Evolutionary conservation across 2,329 filamentous ascomycete species (phyloP).

Genomic region (Cladosporium sp.): DNA sequence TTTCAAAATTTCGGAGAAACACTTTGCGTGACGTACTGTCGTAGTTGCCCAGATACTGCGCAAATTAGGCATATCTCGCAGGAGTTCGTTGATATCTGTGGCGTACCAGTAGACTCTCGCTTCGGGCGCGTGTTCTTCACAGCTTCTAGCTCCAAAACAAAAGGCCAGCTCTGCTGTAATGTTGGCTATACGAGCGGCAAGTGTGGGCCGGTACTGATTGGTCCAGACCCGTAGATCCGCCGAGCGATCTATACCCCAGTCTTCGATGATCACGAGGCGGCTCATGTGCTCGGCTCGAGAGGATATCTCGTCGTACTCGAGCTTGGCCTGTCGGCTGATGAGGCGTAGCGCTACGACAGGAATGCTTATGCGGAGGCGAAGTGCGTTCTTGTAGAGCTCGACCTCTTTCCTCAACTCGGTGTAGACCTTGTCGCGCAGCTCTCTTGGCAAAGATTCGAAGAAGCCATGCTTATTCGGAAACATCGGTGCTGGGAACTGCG

Average conservation of each 20-base stretch:
- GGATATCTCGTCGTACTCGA: not conserved
- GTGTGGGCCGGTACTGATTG: not conserved
- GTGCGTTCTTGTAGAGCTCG: too few species aligned
- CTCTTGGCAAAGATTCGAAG: constrained; percentile 12
- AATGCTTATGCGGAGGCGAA: not conserved
- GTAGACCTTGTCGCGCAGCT: constrained; percentile 17
- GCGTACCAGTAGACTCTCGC: not conserved
- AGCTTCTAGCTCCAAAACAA: not conserved
- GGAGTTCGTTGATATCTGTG: not conserved
- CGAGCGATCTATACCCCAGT: not conserved
- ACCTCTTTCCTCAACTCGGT: too few species aligned
- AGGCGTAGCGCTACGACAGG: not conserved
- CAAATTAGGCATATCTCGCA: not conserved
- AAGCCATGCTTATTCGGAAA: not conserved
- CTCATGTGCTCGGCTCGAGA: not conserved
- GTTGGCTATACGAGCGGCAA: not conserved
- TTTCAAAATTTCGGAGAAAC: not conserved
- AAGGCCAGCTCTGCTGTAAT: not conserved
- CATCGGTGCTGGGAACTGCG: too few species aligned
- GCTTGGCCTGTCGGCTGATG: not conserved
- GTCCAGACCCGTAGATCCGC: not conserved
- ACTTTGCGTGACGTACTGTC: not conserved
- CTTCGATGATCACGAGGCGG: not conserved
- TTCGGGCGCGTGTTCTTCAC: not conserved
- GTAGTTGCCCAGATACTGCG: not conserved